phyloP scores from a whole-genome alignment of 1,284 basidiomycete genomes.

The Ustilago xerochloae region DNA sequence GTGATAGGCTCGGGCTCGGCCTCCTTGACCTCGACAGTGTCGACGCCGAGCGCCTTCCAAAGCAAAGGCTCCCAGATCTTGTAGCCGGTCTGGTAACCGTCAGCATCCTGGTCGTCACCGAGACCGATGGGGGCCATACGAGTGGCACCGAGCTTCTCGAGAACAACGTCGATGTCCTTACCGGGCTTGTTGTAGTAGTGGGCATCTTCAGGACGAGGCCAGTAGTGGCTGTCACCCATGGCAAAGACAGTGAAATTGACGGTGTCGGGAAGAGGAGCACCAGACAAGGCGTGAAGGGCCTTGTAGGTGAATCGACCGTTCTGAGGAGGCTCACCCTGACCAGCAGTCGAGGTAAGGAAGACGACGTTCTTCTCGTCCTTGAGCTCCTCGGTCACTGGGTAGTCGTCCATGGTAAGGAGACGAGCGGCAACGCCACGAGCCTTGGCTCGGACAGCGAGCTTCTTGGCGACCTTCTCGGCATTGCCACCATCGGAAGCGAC shows the following conservation, averaged over 20 bases:
- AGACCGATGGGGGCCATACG: slow-evolving; percentile 73
- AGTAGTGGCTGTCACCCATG: slow-evolving; percentile 99
- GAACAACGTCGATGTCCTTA: slow-evolving; percentile 85
- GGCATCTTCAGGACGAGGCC: slow-evolving; percentile 94
- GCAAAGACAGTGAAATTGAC: slow-evolving; percentile 79
- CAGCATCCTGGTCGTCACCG: slow-evolving; percentile 97
- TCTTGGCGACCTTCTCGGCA: slow-evolving; percentile 94
- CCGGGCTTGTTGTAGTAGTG: slow-evolving; percentile 98
- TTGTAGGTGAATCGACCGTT: slow-evolving; percentile 93
- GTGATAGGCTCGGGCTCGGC: slow-evolving; percentile 96
- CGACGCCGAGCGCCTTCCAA: slow-evolving; percentile 95
- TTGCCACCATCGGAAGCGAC: slow-evolving; percentile 94
- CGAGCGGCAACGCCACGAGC: slow-evolving; percentile 81
- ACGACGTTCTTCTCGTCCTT: slow-evolving; percentile 77
- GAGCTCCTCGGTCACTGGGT: slow-evolving; percentile 76
- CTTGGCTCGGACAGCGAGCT: slow-evolving; percentile 83
- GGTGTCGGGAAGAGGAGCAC: slow-evolving; percentile 39
- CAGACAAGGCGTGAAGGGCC: slow-evolving; percentile 73
- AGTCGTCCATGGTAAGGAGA: slow-evolving; percentile 75
- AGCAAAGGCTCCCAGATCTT: slow-evolving; percentile 90
- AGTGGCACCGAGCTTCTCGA: slow-evolving; percentile 61
- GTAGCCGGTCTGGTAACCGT: slow-evolving; percentile 96
- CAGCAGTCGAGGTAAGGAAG: slow-evolving; percentile 95
- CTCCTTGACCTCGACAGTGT: slow-evolving; percentile 86
- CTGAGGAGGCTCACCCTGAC: slow-evolving; percentile 96